These are phyloP conservation scores for Exophiala spinifera DNA, from an alignment of 2,329 filamentous ascomycete species.

Conservation along the genomic window DNA sequence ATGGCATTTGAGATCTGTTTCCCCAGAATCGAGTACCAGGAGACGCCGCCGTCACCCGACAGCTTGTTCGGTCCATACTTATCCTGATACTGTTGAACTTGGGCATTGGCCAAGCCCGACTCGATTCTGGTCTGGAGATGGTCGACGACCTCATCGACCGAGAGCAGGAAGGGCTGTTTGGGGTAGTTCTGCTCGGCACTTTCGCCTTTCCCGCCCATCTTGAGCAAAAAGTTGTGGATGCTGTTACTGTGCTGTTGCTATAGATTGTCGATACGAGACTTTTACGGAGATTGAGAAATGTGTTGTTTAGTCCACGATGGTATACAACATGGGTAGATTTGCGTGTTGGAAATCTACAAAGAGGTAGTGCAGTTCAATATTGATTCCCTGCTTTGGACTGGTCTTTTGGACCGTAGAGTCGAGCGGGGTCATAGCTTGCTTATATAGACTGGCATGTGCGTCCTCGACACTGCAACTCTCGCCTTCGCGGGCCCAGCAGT, in stretches of 20 bases:
- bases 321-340: slow-evolving; percentile 4
- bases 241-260: background rate
- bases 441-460: slow-evolving; percentile 4
- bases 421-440: background rate
- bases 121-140: slow-evolving; percentile 48
- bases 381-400: background rate
- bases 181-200: slow-evolving; percentile 31
- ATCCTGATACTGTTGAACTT: slow-evolving; percentile 44
- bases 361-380: background rate
- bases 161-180: slow-evolving; percentile 36
- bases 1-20: slow-evolving; percentile 56
- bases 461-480: background rate
- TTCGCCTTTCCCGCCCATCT: slow-evolving; percentile 21
- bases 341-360: slow-evolving; percentile 13
- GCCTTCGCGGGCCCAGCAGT: background rate
- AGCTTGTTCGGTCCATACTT: slow-evolving; percentile 53
- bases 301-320: too few species aligned
- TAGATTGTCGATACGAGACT: too few species aligned
- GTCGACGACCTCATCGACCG: slow-evolving; percentile 39
- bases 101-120: slow-evolving; percentile 45
- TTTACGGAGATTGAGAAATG: too few species aligned
- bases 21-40: slow-evolving; percentile 49
- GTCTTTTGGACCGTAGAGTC: background rate
- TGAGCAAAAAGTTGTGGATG: background rate
- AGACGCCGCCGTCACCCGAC: slow-evolving; percentile 44